Base-by-base conservation (phyloP, 176 grass and related monocot genomes). In the Juncus effusus region DNA sequence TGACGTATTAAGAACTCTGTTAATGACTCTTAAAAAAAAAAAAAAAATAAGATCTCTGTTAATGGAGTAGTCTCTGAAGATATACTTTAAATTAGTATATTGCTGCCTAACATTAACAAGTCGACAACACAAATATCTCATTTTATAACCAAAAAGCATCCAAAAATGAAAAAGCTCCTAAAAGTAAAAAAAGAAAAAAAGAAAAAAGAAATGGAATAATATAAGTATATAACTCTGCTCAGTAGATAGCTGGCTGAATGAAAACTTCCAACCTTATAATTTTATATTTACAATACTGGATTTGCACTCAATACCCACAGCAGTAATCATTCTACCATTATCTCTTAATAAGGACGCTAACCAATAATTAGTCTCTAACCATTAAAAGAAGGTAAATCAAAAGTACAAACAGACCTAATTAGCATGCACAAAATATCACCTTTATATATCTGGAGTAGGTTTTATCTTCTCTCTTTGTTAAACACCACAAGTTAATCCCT, bases 251-350 rank as follows among this genome's bases (percentile, higher is more conserved):
- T 5, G 53, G 16, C 51, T 57, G 16, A 42, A 72, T 72, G 68
- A 38, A 4, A 40, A 39, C 8, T 28, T 28, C 19, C 52, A 60
- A 36, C 38, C 13, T 72, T 54, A 42, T 57, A 58, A 59, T 69
- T 59, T 56, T 12, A 5, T 28, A 28, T 28, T 45, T 65, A 40
- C 28, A 8, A 35, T 50, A 67, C 9, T 60, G 52, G 75, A 67
- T 60, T 60, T 77, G 66, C 75, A 77, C 54, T 69, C 19, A 41
- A 6, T 50, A 47, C 38, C 61, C 61, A 28, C 19, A 28, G 19
- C 19, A 1, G 19, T 28, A 70, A 70, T 9, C 51, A 13, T 13
- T 40, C 15, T 14, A 53, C 10, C 40, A 5, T 54, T 68, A 72
- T 72, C 52, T 6, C 54, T 59, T 58, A 11, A 13, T 13, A 39